Percentiles rank a stretch among this genome's conserved stretches.
These are phyloP conservation scores for Solanum pimpinellifolium DNA, from an alignment of 257 asterid species.

Conservation along the genomic window DNA sequence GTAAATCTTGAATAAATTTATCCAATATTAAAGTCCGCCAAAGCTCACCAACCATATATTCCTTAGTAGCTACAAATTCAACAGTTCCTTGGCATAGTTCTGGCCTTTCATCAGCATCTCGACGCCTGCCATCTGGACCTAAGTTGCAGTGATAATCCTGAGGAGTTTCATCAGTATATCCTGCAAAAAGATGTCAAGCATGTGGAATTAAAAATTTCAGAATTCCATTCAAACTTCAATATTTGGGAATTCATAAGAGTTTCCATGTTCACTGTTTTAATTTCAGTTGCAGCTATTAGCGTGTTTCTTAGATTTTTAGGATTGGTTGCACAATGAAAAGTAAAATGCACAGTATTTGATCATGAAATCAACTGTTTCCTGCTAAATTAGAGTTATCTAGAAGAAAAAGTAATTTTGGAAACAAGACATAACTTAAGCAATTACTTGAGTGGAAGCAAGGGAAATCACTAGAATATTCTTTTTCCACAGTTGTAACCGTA, in stretches of 20 bases:
- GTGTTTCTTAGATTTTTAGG: neutral
- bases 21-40: neutral
- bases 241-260: neutral
- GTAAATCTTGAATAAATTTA: neutral
- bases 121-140: constrained; percentile 98
- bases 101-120: constrained; percentile 95
- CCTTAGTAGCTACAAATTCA: constrained; percentile 88
- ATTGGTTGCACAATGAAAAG: neutral
- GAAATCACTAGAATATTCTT: neutral
- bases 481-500: neutral
- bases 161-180: constrained; percentile 86
- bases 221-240: neutral
- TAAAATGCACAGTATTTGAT: neutral
- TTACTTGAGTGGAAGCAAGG: neutral
- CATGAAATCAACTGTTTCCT: neutral
- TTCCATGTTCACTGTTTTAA: neutral
- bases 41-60: constrained; percentile 63
- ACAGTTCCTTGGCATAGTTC: constrained; percentile 96
- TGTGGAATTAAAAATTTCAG: neutral
- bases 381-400: neutral
- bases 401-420: neutral
- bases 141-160: constrained; percentile 96
- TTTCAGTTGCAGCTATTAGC: neutral
- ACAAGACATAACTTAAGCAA: neutral
- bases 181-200: constrained; percentile 28